Conservation (phyloP, 306 rosid genomes). For the Trifolium repens region DNA sequence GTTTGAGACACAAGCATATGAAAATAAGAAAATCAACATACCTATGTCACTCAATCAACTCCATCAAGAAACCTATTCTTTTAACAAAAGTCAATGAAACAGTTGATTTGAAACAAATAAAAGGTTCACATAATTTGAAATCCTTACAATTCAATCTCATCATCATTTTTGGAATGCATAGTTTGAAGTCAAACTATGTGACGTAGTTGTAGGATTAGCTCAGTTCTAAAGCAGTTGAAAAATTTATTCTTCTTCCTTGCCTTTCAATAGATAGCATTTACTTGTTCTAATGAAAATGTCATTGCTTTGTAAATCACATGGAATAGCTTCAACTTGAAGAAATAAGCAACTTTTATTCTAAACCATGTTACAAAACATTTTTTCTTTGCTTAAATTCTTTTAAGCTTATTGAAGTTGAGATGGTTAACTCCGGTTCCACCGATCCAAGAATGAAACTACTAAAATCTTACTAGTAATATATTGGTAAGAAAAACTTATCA, state of each 20-base stretch:
- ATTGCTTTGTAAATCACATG: constrained; percentile 35
- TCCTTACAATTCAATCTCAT: not conserved
- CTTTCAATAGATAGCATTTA: constrained; percentile 15
- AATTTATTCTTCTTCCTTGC: not conserved
- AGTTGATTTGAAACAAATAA: constrained; percentile 33
- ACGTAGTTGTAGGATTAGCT: constrained; percentile 16
- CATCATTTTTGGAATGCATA: constrained; percentile 1
- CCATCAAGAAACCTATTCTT: constrained; percentile 13
- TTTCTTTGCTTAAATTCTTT: not conserved
- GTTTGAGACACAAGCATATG: not conserved
- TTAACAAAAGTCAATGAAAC: constrained; percentile 39
- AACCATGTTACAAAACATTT: not conserved
- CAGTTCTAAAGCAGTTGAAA: constrained; percentile 8
- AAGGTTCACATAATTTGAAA: not conserved
- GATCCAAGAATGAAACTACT: not conserved
- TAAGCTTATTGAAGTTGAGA: not conserved
- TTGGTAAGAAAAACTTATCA: not conserved
- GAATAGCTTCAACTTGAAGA: constrained; percentile 31
- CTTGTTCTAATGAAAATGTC: constrained; percentile 3
- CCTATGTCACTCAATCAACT: constrained; percentile 29
- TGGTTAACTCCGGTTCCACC: not conserved
- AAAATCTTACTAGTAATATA: not conserved
- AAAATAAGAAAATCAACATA: too few relatives aligned
- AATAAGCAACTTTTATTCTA: not conserved
- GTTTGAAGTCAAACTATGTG: not conserved